Conservation (phyloP, 768 basidiomycete genomes). For the Psilocybe cubensis region DNA sequence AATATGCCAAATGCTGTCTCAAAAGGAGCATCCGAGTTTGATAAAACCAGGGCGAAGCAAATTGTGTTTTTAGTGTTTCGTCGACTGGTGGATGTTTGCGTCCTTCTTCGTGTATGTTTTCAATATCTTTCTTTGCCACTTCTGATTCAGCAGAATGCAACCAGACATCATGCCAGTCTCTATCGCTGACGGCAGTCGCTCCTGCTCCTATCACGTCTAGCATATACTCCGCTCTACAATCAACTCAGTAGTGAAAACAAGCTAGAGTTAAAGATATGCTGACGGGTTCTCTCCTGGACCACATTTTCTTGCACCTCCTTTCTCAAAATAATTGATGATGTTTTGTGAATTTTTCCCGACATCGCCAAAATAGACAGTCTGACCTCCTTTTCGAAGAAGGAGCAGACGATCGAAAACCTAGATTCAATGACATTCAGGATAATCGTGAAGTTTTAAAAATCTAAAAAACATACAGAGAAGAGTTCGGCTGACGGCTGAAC, state of each 20-base stretch:
- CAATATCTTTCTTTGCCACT: conserved; percentile 41
- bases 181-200: conserved; percentile 52
- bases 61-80: conserved; percentile 42
- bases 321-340: conserved; percentile 78
- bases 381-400: conserved; percentile 77
- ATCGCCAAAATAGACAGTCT: conserved; percentile 77
- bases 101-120: conserved; percentile 56
- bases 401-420: conserved; percentile 78
- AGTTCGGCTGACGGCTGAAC: conserved; percentile 77
- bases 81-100: conserved; percentile 40
- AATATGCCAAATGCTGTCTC: conserved; percentile 50
- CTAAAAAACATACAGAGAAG: conserved; percentile 54
- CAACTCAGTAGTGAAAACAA: conserved; percentile 5
- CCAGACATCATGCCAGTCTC: conserved; percentile 63
- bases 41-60: conserved; percentile 56
- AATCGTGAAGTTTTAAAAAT: background rate
- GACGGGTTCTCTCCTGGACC: conserved; percentile 75
- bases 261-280: conserved; percentile 13
- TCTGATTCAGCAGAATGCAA: conserved; percentile 38
- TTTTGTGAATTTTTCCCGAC: conserved; percentile 63
- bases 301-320: conserved; percentile 67
- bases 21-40: conserved; percentile 46
- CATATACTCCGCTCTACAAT: conserved; percentile 58
- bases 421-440: background rate
- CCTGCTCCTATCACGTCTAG: conserved; percentile 78